phyloP scores from a whole-genome alignment of 2,329 filamentous ascomycete genomes.

The Fusarium burgessii region DNA sequence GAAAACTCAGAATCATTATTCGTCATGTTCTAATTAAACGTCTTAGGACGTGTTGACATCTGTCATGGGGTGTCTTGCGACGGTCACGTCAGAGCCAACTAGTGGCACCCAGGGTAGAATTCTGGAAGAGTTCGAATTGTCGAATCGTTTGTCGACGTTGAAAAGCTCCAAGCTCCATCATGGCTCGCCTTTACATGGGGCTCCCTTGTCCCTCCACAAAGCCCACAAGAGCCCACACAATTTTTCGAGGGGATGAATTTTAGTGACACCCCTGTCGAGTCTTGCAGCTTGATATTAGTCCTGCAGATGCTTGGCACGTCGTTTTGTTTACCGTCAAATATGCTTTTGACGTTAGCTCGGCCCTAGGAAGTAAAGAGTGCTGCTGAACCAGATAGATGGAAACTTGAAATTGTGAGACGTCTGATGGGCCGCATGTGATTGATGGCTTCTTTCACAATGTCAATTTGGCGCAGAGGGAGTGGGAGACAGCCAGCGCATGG shows the following conservation, averaged over 20 bases:
- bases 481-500: conserved; percentile 19
- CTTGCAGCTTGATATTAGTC: conserved; percentile 30
- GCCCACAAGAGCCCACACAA: conserved; percentile 32
- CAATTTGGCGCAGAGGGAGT: conserved; percentile 17
- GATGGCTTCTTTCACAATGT: not conserved
- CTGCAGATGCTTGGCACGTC: conserved; percentile 32
- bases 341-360: conserved; percentile 17
- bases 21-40: conserved; percentile 31
- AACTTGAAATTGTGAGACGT: not conserved
- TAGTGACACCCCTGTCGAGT: conserved; percentile 28
- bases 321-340: conserved; percentile 15
- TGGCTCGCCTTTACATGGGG: conserved; percentile 29
- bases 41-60: conserved; percentile 32
- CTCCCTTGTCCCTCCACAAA: conserved; percentile 42
- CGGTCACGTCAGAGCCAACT: conserved; percentile 45
- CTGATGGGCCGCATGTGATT: conserved; percentile 2
- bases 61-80: conserved; percentile 42
- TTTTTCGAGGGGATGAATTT: conserved; percentile 25
- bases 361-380: not conserved
- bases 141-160: conserved; percentile 42
- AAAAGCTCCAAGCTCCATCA: conserved; percentile 38
- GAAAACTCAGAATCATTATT: conserved; percentile 9
- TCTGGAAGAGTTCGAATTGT: conserved; percentile 50
- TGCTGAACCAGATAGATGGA: not conserved
- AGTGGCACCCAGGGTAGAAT: conserved; percentile 42